phyloP scores from a whole-genome alignment of 108 stramenopile species.

The Cyclotella choctawhatcheeana region DNA sequence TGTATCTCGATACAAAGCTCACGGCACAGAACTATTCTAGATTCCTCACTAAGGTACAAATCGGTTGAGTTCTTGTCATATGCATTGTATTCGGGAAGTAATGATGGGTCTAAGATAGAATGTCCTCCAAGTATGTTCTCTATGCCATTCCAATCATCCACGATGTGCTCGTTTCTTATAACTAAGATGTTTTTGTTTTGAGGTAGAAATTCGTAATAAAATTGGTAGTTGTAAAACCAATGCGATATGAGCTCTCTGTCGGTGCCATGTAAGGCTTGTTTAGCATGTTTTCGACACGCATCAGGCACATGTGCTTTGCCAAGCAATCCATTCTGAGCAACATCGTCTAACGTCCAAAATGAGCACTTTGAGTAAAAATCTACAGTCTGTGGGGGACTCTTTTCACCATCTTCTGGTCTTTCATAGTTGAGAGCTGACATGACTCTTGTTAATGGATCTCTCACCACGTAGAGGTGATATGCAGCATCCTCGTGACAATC shows the following conservation, averaged over 20 bases:
- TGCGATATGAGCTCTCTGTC: slow-evolving; percentile 18
- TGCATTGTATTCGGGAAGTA: slow-evolving; percentile 35
- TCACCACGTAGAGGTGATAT: slow-evolving; percentile 40
- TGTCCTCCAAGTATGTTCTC: slow-evolving; percentile 35
- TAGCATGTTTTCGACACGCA: slow-evolving; percentile 17
- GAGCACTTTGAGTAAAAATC: slow-evolving; percentile 28
- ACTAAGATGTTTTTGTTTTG: slow-evolving; percentile 38
- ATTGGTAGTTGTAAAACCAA: slow-evolving; percentile 46
- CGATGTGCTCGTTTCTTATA: slow-evolving; percentile 53
- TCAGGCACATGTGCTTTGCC: background rate
- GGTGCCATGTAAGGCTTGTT: slow-evolving; percentile 7
- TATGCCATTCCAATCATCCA: slow-evolving; percentile 51
- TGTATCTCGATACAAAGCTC: slow-evolving; percentile 57
- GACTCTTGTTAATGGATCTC: slow-evolving; percentile 37
- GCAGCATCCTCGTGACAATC: slow-evolving; percentile 37
- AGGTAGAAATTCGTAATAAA: slow-evolving; percentile 33
- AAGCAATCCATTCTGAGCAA: slow-evolving; percentile 38
- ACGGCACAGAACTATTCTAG: slow-evolving; percentile 39
- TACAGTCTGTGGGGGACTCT: background rate
- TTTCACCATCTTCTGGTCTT: slow-evolving; percentile 15
- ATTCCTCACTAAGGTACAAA: slow-evolving; percentile 39
- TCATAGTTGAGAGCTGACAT: slow-evolving; percentile 47
- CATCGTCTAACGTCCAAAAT: slow-evolving; percentile 29
- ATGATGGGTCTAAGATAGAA: slow-evolving; percentile 7
- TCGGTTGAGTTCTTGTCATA: slow-evolving; percentile 33